Base-by-base conservation (phyloP, 148 eudicot species). In the Cornus florida region DNA sequence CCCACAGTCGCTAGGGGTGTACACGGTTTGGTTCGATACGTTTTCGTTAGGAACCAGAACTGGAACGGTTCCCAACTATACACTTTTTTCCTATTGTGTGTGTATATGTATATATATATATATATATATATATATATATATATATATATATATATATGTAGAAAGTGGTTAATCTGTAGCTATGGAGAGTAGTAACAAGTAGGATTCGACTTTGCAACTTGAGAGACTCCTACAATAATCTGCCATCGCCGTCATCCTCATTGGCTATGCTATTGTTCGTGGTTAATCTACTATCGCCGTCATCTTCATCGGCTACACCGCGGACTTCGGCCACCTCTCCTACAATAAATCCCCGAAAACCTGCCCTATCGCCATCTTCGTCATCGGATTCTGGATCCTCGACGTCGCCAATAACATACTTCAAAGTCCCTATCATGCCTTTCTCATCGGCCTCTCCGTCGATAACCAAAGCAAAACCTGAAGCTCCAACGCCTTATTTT, bases 321-420 rank as follows among this genome's bases (percentile, higher is more conserved):
- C 91, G 17, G 89, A 89, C 9, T 81, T 87, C 32, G 91, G 91
- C 0, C 80, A 70, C 23, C 84, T 82, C 3, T 73, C 83, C 1
- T 28, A 53, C 10, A 59, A 46, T 0, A 31, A 23, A 24, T 56
- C 33, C 22, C 72, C 85, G 9, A 89, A 89, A 56, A 89, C 91
- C 0, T 74, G 89, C 1, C 88, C 91, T 62, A 83, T 89, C 43
- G 80, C 88, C 23, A 82, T 89, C 0, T 89, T 89, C 72, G 89
- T 89, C 17, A 70, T 87, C 16, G 89, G 91, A 8, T 89, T 89
- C 32, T 89, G 89, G 91, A 86, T 89, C 78, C 86, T 89, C 9
- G 91, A 89, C 75, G 88, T 89, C 12, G 88, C 91, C 19, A 89
- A 89, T 81, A 89, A 89, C 81, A 89, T 82, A 77, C 78, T 89